Conservation (phyloP, 2,329 filamentous ascomycete genomes). For the Ceratocystis cubensis region DNA sequence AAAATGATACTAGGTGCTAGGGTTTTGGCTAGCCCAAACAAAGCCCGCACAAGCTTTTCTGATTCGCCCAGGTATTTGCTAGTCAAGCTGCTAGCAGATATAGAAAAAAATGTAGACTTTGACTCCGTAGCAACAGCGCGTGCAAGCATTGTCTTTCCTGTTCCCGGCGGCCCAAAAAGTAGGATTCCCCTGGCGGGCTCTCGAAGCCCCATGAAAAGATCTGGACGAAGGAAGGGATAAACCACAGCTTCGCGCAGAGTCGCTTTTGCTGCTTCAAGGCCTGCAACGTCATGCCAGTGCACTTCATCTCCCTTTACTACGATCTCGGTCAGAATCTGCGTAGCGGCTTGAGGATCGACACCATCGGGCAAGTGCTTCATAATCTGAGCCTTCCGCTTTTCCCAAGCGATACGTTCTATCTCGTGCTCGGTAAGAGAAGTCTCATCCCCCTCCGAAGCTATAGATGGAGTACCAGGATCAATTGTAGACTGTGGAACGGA, state of each 20-base stretch:
- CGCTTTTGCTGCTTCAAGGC: slow-evolving; percentile 77
- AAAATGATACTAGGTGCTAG: slow-evolving; percentile 95
- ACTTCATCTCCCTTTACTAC: slow-evolving; percentile 90
- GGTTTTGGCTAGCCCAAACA: slow-evolving; percentile 80
- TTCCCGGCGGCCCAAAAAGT: slow-evolving; percentile 92
- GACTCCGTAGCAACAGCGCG: slow-evolving; percentile 90
- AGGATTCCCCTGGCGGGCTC: slow-evolving; percentile 93
- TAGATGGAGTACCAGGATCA: slow-evolving; percentile 3
- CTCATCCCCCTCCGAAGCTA: slow-evolving; percentile 13
- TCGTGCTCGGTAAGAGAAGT: slow-evolving; percentile 2
- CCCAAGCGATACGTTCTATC: slow-evolving; percentile 13
- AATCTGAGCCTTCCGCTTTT: slow-evolving; percentile 34
- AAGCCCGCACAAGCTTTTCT: slow-evolving; percentile 85
- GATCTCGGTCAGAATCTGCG: slow-evolving; percentile 91
- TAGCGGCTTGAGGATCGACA: slow-evolving; percentile 69
- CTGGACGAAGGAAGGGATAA: slow-evolving; percentile 88
- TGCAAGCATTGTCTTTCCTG: slow-evolving; percentile 95
- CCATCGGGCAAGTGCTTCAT: slow-evolving; percentile 70
- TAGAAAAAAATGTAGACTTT: slow-evolving; percentile 90
- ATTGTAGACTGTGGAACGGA: neutral
- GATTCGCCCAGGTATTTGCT: slow-evolving; percentile 94
- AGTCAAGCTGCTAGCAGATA: slow-evolving; percentile 85
- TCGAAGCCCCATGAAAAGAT: slow-evolving; percentile 87
- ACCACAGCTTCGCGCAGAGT: slow-evolving; percentile 92
- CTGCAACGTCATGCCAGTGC: slow-evolving; percentile 86